phyloP scores from a whole-genome alignment of 2,329 filamentous ascomycete genomes.

The Colletotrichum sp. region DNA sequence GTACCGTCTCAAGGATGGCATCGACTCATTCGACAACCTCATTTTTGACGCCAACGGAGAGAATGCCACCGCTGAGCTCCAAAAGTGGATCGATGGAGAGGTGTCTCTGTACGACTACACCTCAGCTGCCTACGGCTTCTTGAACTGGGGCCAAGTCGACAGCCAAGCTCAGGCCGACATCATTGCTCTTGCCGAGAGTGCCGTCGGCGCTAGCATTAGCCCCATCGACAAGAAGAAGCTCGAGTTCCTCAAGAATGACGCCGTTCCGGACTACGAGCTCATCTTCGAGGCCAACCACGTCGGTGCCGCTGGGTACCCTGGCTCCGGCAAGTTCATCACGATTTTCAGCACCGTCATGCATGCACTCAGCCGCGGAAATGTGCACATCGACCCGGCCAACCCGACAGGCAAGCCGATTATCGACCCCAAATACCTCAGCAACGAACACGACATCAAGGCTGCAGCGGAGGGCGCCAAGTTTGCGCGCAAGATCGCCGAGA shows the following conservation, averaged over 20 bases:
- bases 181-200: conserved; percentile 34
- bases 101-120: conserved; percentile 42
- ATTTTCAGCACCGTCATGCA: conserved; percentile 21
- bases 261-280: conserved; percentile 31
- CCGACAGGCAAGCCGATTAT: conserved; percentile 31
- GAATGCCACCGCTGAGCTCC: conserved; percentile 41
- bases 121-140: conserved; percentile 40
- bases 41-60: conserved; percentile 25
- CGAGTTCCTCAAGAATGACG: conserved; percentile 36
- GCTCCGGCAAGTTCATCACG: conserved; percentile 25
- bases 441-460: conserved; percentile 34
- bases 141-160: conserved; percentile 43
- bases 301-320: conserved; percentile 31
- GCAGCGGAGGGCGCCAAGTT: conserved; percentile 33
- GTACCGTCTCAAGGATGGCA: conserved; percentile 31
- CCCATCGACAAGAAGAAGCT: conserved; percentile 44
- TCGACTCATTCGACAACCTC: conserved; percentile 32
- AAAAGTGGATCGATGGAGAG: conserved; percentile 34
- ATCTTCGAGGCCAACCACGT: conserved; percentile 34
- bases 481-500: conserved; percentile 20
- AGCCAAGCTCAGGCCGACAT: conserved; percentile 31
- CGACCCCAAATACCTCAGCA: conserved; percentile 29
- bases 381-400: conserved; percentile 31
- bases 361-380: conserved; percentile 26
- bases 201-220: conserved; percentile 28